Evolutionary conservation across 306 rosid genomes (phyloP), one percentile per base, ranked within the genome.

Genomic region (Comarum palustre): DNA sequence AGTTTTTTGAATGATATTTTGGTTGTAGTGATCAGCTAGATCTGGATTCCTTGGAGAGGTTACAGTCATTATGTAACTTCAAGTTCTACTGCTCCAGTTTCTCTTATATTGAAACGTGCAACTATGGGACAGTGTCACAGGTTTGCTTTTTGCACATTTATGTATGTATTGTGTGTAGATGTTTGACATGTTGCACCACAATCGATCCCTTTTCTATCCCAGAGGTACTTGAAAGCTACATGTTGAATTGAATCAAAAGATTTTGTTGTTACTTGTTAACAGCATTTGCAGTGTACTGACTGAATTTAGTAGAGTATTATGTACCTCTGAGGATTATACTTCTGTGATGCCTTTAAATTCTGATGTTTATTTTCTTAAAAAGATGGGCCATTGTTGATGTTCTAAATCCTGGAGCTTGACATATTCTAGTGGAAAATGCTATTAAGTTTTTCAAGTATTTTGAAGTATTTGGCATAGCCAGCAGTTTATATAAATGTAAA

Each of bases 1-100:
- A 11, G 15, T n/a, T 46, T 60, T 72, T 63, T 10, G 48, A 47
- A 11, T 58, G 62, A 46, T 17, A 34, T 50, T 68, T 41, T 60
- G 27, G 14, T 75, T 15, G 14, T 63, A 84, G 88, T 86, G 88
- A 38, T 78, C 88, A 1, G 77, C 70, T n/a, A 68, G 80, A 79
- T 79, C 85, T 13, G 76, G 78, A 48, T 73, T 81, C 68, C 88
- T 84, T 72, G 88, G 88, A 34, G 88, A 84, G 78, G 73, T 73
- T 66, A 66, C 80, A 34, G 54, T 84, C 67, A 81, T 52, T 81
- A 81, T 75, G 52, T 58, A 51, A 73, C 54, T 57, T 69, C 83
- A 11, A 69, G 62, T 51, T 69, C 85, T 61, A 52, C 83, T 38
- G 75, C 76, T 64, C 74, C 78, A 3, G 66, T 81, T 66, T 73